Evolutionary conservation across 345 rosid genomes (phyloP).

Genomic region (Excoecaria agallocha): DNA sequence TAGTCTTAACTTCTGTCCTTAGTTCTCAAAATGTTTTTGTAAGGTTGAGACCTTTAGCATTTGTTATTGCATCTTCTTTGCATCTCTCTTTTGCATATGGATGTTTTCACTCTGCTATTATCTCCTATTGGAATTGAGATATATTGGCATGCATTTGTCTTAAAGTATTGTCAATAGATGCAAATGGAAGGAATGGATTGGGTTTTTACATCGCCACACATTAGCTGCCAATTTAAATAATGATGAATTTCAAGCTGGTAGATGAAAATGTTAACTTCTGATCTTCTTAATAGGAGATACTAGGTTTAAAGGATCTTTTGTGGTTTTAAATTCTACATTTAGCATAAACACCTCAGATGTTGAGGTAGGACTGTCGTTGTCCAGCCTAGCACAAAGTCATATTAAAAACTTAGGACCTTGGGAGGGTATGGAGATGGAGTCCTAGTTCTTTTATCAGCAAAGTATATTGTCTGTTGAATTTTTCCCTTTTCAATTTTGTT

Average conservation of each 20-base stretch:
- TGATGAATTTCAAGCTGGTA: not conserved
- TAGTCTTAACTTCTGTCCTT: too few relatives aligned
- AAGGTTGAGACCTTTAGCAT: too few relatives aligned
- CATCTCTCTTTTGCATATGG: too few relatives aligned
- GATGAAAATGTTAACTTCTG: not conserved
- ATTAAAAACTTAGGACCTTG: not conserved
- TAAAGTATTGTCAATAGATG: too few relatives aligned
- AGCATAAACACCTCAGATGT: not conserved
- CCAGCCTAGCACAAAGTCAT: not conserved
- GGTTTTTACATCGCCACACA: too few relatives aligned
- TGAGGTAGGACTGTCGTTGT: not conserved
- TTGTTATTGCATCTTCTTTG: too few relatives aligned
- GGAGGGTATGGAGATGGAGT: not conserved
- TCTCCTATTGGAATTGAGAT: too few relatives aligned
- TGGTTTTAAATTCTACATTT: not conserved
- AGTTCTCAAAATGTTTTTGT: too few relatives aligned
- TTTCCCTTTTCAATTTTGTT: too few relatives aligned
- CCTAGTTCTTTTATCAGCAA: not conserved
- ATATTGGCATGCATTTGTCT: not conserved
- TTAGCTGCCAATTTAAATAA: too few relatives aligned
- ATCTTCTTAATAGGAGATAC: not conserved
- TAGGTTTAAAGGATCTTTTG: not conserved
- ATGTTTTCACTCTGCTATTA: too few relatives aligned
- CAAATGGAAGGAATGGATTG: not conserved
- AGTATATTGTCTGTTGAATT: not conserved